These are phyloP conservation scores for Aureobasidium subglaciale DNA, from an alignment of 2,329 filamentous ascomycete species.

Conservation along the genomic window DNA sequence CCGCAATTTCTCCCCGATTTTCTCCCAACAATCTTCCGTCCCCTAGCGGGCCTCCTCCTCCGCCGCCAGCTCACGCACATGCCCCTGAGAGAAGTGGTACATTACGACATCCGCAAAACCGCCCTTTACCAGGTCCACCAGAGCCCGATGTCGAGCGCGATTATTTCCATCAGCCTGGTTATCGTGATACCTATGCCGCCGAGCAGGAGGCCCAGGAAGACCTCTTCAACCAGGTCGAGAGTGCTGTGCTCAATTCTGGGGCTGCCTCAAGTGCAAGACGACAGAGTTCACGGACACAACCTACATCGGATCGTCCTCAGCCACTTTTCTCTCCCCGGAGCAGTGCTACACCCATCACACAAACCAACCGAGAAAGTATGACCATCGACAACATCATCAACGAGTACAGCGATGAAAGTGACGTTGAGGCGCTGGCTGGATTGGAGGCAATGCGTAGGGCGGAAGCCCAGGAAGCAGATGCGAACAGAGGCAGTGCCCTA, in stretches of 20 bases:
- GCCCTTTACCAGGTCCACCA: slow-evolving; percentile 54
- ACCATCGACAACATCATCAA: slow-evolving; percentile 3
- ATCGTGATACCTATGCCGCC: slow-evolving; percentile 20
- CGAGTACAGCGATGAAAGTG: slow-evolving; percentile 64
- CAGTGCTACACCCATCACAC: slow-evolving; percentile 38
- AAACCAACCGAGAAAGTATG: slow-evolving; percentile 25
- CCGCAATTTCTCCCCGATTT: slow-evolving; percentile 23
- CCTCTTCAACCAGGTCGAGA: slow-evolving; percentile 51
- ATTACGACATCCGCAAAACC: slow-evolving; percentile 47
- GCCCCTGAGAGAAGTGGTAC: slow-evolving; percentile 38
- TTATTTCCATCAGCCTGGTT: slow-evolving; percentile 26
- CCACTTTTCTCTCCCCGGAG: slow-evolving; percentile 23
- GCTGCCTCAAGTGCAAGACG: slow-evolving; percentile 15
- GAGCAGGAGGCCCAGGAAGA: slow-evolving; percentile 45
- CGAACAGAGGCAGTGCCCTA: slow-evolving; percentile 42
- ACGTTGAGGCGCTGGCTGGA: slow-evolving; percentile 79
- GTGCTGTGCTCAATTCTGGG: slow-evolving; percentile 39
- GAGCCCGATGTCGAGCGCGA: slow-evolving; percentile 32
- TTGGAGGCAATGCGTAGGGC: slow-evolving; percentile 77
- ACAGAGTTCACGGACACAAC: slow-evolving; percentile 27
- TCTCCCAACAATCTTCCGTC: slow-evolving; percentile 28
- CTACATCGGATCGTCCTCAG: slow-evolving; percentile 23
- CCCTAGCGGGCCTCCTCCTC: slow-evolving; percentile 38
- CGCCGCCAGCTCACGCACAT: slow-evolving; percentile 36
- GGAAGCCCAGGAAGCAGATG: slow-evolving; percentile 63